phyloP scores from a whole-genome alignment of 2,329 filamentous ascomycete species.

The Phialophora chinensis region DNA sequence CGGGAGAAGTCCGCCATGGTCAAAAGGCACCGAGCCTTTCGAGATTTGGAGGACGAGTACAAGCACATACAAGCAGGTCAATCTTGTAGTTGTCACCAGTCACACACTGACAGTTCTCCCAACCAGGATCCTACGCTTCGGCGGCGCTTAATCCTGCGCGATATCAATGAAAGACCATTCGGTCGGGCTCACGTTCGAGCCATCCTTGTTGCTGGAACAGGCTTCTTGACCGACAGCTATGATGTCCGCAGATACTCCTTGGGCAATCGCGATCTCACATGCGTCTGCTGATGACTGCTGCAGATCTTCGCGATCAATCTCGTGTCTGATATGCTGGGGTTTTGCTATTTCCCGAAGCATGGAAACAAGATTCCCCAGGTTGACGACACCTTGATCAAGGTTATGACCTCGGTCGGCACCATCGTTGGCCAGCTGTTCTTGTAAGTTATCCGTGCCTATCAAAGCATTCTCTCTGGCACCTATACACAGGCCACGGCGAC shows the following conservation, averaged over 20 bases:
- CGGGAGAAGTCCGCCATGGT: conserved; percentile 6
- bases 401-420: conserved; percentile 80
- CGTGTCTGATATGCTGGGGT: conserved; percentile 52
- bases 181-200: conserved; percentile 79
- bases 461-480: background rate
- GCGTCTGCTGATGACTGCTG: background rate
- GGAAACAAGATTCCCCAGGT: conserved; percentile 62
- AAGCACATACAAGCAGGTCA: conserved; percentile 18
- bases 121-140: conserved; percentile 22
- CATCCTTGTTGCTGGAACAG: conserved; percentile 77
- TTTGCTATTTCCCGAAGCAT: conserved; percentile 73
- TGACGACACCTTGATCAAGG: conserved; percentile 82
- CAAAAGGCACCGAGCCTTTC: conserved; percentile 21
- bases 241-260: conserved; percentile 46
- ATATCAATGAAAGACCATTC: conserved; percentile 25
- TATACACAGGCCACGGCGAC: background rate
- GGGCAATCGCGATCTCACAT: background rate
- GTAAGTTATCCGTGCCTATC: background rate
- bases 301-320: conserved; percentile 25
- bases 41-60: conserved; percentile 20
- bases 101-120: background rate
- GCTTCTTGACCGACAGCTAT: conserved; percentile 88
- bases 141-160: conserved; percentile 19
- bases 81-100: background rate
- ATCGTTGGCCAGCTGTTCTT: conserved; percentile 74